phyloP scores from a whole-genome alignment of 805 yeast genomes.

The Barnettozyma californica region DNA sequence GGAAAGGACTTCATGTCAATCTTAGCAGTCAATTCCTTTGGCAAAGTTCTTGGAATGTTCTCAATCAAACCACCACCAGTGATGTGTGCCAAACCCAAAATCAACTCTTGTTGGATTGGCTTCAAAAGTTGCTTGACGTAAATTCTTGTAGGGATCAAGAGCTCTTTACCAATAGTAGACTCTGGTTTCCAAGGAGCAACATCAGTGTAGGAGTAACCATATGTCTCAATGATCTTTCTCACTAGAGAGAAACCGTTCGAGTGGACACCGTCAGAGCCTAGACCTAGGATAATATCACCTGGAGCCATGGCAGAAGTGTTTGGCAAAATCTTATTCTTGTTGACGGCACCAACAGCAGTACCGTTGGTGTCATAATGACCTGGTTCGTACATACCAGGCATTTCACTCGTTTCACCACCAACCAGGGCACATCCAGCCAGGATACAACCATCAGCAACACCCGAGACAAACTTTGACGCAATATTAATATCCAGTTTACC shows the following conservation, averaged over 20 bases:
- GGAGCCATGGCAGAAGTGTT: slow-evolving; percentile 55
- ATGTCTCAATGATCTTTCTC: slow-evolving; percentile 81
- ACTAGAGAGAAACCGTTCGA: slow-evolving; percentile 95
- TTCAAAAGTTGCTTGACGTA: slow-evolving; percentile 89
- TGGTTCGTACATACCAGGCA: slow-evolving; percentile 97
- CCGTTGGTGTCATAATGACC: slow-evolving; percentile 98
- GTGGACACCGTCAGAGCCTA: slow-evolving; percentile 89
- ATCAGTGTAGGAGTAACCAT: slow-evolving; percentile 65
- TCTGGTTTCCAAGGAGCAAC: slow-evolving; percentile 79
- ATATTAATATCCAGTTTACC: slow-evolving; percentile 81
- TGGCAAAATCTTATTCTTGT: slow-evolving; percentile 71
- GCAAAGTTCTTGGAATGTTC: slow-evolving; percentile 92
- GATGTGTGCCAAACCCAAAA: slow-evolving; percentile 91
- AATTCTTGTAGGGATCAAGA: slow-evolving; percentile 85
- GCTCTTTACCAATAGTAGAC: slow-evolving; percentile 77
- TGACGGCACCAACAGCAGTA: slow-evolving; percentile 96
- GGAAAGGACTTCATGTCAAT: slow-evolving; percentile 79
- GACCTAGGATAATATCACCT: slow-evolving; percentile 83
- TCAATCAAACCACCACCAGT: slow-evolving; percentile 98
- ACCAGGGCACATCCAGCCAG: slow-evolving; percentile 95
- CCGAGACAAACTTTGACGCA: slow-evolving; percentile 85
- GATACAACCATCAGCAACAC: slow-evolving; percentile 96
- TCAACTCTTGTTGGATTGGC: slow-evolving; percentile 56
- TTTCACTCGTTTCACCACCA: slow-evolving; percentile 98
- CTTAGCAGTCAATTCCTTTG: slow-evolving; percentile 69